Conservation (phyloP, 2,329 filamentous ascomycete species). For the Penicillium palitans region DNA sequence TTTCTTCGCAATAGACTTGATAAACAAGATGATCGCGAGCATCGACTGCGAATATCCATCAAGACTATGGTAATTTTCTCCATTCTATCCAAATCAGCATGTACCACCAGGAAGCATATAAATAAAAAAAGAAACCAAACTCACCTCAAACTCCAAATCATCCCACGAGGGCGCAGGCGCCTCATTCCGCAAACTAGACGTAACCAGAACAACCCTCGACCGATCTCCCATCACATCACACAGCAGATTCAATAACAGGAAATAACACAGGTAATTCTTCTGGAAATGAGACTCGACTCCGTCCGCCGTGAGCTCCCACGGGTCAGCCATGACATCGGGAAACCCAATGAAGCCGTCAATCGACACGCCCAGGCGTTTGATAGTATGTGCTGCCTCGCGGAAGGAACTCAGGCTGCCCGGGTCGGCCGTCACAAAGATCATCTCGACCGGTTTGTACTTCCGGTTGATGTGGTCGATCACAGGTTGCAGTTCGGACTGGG, state of each 20-base stretch:
- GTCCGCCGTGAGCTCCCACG: conserved; percentile 24
- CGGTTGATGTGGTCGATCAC: conserved; percentile 27
- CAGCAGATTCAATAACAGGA: conserved; percentile 25
- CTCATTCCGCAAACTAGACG: conserved; percentile 24
- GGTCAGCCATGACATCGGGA: conserved; percentile 21
- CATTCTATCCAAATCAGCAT: conserved; percentile 18
- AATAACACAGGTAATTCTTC: conserved; percentile 29
- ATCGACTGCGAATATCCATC: conserved; percentile 31
- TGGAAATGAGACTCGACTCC: conserved; percentile 30
- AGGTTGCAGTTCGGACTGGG: conserved; percentile 26
- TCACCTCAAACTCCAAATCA: conserved; percentile 25
- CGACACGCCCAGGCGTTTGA: conserved; percentile 16
- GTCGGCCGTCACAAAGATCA: conserved; percentile 25
- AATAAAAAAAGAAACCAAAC: background rate
- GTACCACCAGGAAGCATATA: background rate
- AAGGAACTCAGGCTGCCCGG: conserved; percentile 18
- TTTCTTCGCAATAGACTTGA: conserved; percentile 23
- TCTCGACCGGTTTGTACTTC: conserved; percentile 22
- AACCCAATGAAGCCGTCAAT: conserved; percentile 28
- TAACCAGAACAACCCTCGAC: conserved; percentile 24
- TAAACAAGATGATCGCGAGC: conserved; percentile 30
- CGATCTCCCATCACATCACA: conserved; percentile 14
- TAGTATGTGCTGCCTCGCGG: conserved; percentile 17
- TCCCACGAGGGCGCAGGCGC: conserved; percentile 22
- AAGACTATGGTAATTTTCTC: conserved; percentile 26